Percentiles rank a stretch among this genome's conserved stretches.
phyloP scores from a whole-genome alignment of 257 asterid species.

The Capsicum pubescens region DNA sequence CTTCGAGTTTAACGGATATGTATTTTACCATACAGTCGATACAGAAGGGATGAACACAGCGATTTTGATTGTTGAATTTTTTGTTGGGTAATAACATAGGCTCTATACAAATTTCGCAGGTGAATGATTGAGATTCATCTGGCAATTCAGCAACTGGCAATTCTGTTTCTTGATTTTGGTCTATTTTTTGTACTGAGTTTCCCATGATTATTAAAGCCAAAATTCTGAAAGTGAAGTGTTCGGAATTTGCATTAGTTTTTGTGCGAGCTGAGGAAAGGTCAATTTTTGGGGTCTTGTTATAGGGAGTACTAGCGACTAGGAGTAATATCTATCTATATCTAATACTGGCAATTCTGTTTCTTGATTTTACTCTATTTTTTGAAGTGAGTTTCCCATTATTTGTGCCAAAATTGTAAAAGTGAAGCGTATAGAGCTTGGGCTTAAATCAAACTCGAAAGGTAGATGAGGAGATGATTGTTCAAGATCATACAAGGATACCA shows the following conservation, averaged over 20 bases:
- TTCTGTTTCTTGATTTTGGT: constrained; percentile 2
- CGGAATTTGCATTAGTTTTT: too few species aligned
- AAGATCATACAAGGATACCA: too few species aligned
- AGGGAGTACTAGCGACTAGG: too few species aligned
- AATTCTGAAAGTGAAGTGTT: not conserved
- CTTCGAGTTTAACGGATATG: constrained; percentile 64
- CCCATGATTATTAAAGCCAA: not conserved
- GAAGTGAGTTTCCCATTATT: too few species aligned
- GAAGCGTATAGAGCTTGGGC: too few species aligned
- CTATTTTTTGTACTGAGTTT: not conserved
- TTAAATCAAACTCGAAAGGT: too few species aligned
- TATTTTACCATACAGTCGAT: constrained; percentile 65
- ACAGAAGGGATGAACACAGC: constrained; percentile 69
- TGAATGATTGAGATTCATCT: constrained; percentile 7
- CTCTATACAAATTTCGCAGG: constrained; percentile 44
- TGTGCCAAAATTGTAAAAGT: too few species aligned
- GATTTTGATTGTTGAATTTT: constrained; percentile 23
- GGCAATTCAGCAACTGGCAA: not conserved
- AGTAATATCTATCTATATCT: too few species aligned
- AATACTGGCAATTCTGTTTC: too few species aligned
- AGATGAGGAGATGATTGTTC: too few species aligned
- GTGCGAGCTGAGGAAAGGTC: not conserved
- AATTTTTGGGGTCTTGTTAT: not conserved
- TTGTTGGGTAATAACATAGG: constrained; percentile 25
- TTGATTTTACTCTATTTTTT: too few species aligned